Conservation (phyloP, 371 early-diverging fungal species). For the Zancudomyces culisetae region DNA sequence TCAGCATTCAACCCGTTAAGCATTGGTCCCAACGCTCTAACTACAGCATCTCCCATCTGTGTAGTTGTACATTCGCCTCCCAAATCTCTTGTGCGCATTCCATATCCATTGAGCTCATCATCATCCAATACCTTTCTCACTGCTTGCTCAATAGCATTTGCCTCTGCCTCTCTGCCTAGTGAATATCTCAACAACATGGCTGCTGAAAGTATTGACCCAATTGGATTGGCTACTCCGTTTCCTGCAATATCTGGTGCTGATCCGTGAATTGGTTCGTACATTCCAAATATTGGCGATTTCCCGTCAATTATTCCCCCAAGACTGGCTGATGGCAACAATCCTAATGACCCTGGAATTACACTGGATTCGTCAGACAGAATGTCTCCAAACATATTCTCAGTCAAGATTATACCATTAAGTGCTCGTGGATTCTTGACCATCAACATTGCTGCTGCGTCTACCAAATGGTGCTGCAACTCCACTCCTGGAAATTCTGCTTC, state of each 20-base stretch:
- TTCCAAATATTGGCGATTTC: constrained; percentile 49
- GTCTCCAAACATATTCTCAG: constrained; percentile 98
- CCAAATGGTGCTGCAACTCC: constrained; percentile 64
- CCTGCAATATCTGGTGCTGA: constrained; percentile 97
- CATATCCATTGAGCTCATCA: constrained; percentile 38
- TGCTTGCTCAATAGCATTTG: constrained; percentile 73
- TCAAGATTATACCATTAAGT: constrained; percentile 85
- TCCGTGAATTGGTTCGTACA: constrained; percentile 97
- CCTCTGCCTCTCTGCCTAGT: constrained; percentile 67
- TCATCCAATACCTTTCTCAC: constrained; percentile 79
- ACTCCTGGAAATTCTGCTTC: constrained; percentile 71
- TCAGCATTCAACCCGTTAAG: constrained; percentile 40
- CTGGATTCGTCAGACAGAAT: constrained; percentile 88
- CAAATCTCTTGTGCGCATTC: constrained; percentile 74
- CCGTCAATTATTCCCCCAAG: constrained; percentile 65
- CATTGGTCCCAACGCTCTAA: constrained; percentile 41
- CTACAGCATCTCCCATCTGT: constrained; percentile 77
- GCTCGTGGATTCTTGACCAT: constrained; percentile 76
- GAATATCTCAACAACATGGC: constrained; percentile 91
- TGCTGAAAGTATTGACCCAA: constrained; percentile 87
- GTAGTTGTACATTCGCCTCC: constrained; percentile 62
- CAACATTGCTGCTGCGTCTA: constrained; percentile 93
- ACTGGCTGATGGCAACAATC: constrained; percentile 81
- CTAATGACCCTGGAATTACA: constrained; percentile 87
- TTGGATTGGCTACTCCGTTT: constrained; percentile 84